Evolutionary conservation across 1,284 basidiomycete species (phyloP), one percentile per base, ranked within the genome.

Genomic region (Moesziomyces antarcticus): DNA sequence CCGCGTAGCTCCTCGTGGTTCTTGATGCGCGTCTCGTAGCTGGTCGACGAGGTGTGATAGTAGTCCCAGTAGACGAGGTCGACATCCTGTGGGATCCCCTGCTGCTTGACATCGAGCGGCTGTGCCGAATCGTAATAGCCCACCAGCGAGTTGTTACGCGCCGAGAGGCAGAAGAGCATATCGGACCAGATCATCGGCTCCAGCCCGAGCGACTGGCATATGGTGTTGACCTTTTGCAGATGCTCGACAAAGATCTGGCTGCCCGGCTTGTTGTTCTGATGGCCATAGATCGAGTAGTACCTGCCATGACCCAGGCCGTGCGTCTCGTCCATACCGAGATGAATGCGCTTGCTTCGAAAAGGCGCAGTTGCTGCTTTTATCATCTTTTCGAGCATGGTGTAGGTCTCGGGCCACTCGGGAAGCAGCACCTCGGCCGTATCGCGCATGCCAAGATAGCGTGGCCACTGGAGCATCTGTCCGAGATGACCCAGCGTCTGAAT

Each of bases 381-480:
- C 75, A 78, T 75, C 58, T 83, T 84, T 40, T 81, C 78, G 53
- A 85, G 77, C 64, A 85, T 81, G 1, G 50, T 50, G 50, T 85
- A 84, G 2, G 81, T 84, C 56, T 84, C 83, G 9, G 56, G 67
- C 37, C 65, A 73, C 45, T 84, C 84, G 5, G 83, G 78, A 11
- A 85, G 67, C 33, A 85, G 60, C 5, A 85, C 84, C 22, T 85
- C 85, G 1, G 83, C 75, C 0, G 85, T 85, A 58, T 85, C 85
- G 11, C 83, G 61, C 43, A 85, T 54, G 11, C 68, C 72, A 2
- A 82, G 71, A 57, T 79, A 85, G 18, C 79, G 70, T 0, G 85
- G 84, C 85, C 85, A 85, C 51, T 85, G 85, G 3, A 85, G 77
- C 77, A 85, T 84, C 70, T 85, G 85, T 0, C 85, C 85, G 13